Conservation (phyloP, 768 basidiomycete genomes). For the Lyophyllum semitale region DNA sequence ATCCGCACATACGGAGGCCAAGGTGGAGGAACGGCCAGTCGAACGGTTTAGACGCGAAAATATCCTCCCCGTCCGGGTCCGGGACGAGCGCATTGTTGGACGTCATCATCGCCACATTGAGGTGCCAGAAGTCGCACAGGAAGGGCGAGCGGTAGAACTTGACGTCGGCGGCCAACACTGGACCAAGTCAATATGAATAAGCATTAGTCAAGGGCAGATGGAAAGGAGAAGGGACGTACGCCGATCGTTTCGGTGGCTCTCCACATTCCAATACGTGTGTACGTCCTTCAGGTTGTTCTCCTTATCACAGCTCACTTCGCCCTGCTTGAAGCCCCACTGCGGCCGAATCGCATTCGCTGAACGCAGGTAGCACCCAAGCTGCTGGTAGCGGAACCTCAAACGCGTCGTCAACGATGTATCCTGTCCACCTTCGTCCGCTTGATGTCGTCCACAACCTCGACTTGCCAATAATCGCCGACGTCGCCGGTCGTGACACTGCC, state of each 20-base stretch:
- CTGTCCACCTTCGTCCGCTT: constrained; percentile 57
- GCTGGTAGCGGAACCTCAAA: constrained; percentile 78
- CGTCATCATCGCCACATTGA: constrained; percentile 99
- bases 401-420: constrained; percentile 91
- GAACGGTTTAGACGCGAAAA: constrained; percentile 87
- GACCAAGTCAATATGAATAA: background rate
- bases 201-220: background rate
- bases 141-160: constrained; percentile 91
- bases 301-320: constrained; percentile 93
- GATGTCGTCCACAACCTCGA: constrained; percentile 93
- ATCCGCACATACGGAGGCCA: constrained; percentile 96
- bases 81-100: constrained; percentile 98
- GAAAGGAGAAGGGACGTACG: constrained; percentile 51
- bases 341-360: constrained; percentile 89
- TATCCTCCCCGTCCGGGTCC: constrained; percentile 98
- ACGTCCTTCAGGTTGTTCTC: constrained; percentile 80
- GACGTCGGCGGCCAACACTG: constrained; percentile 81
- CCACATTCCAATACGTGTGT: constrained; percentile 98
- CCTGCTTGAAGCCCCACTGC: constrained; percentile 99
- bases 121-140: constrained; percentile 95
- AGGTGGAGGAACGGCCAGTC: constrained; percentile 94
- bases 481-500: constrained; percentile 92
- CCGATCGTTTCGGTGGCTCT: constrained; percentile 95
- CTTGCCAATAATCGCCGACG: constrained; percentile 84
- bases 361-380: constrained; percentile 83